A percentile compares a stretch with the other conserved stretches of the same genome.
Evolutionary conservation across 345 rosid genomes (phyloP).

Genomic region (Populus deltoides): DNA sequence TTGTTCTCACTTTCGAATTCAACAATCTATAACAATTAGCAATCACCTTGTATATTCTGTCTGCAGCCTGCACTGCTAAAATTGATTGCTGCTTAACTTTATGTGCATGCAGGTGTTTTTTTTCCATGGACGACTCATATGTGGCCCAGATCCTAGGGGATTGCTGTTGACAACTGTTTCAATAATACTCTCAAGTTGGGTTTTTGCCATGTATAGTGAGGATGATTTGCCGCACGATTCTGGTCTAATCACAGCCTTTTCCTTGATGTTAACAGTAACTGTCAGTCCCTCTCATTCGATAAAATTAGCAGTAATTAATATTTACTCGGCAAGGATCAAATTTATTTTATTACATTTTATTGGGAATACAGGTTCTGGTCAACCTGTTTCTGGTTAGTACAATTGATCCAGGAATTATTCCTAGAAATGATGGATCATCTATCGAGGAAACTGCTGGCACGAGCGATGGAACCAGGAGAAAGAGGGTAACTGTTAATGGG

Average conservation of each 20-base stretch:
- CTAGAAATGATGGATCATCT: conserved; percentile 19
- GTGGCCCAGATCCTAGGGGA: conserved; percentile 47
- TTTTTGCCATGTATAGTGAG: conserved; percentile 26
- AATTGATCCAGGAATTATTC: conserved; percentile 43
- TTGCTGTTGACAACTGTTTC: conserved; percentile 30
- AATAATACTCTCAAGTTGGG: conserved; percentile 37
- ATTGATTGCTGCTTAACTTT: too few species aligned
- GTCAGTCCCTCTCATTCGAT: conserved; percentile 10
- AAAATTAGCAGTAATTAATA: too few species aligned
- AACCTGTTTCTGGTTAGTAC: conserved; percentile 32
- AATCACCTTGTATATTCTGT: too few species aligned
- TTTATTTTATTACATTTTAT: not conserved
- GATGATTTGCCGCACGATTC: conserved; percentile 23
- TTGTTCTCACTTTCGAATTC: too few species aligned
- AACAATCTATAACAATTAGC: too few species aligned
- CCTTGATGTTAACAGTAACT: conserved; percentile 20
- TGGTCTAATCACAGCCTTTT: conserved; percentile 9
- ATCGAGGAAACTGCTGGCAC: conserved; percentile 19
- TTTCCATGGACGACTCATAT: conserved; percentile 38
- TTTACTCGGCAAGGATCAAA: too few species aligned
- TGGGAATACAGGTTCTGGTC: conserved; percentile 27
- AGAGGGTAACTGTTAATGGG: conserved; percentile 32
- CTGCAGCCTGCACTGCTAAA: too few species aligned
- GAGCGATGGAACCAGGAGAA: conserved; percentile 24
- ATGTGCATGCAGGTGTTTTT: conserved; percentile 34